Base-by-base conservation (phyloP, 371 early-diverging fungal species). In the Zychaea mexicana region DNA sequence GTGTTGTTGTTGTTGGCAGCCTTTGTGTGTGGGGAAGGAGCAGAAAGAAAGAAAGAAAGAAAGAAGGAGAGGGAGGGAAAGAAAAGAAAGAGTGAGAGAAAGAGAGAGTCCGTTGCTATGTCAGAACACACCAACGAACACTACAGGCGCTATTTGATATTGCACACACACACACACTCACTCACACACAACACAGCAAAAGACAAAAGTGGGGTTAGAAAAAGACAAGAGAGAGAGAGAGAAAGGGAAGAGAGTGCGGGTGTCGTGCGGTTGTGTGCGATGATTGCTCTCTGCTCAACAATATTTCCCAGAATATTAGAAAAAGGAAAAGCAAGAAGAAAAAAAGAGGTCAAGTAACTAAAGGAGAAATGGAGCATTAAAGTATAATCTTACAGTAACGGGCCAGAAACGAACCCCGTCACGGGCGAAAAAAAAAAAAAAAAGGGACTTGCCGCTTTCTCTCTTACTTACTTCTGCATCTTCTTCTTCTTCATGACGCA, bases 271-370 rank as follows among this genome's bases (percentile, higher is more conserved):
- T n/a, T n/a, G n/a, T n/a, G n/a, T n/a, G n/a, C n/a, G n/a, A n/a
- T n/a, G n/a, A n/a, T n/a, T n/a, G n/a, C n/a, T n/a, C 38, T 36
- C 9, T 36, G 9, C 38, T 36, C 38, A 36, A 7, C 15, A 9
- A 36, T 9, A 9, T 36, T 9, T 7, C 38, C 38, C 7, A 26
- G 24, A 26, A 47, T 22, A 22, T 6, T 47, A 22, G 12, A 47
- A 47, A 24, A 47, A 47, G 24, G 49, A 47, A 47, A 47, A 47
- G 24, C n/a, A 47, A 26, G 49, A 47, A 47, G 49, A 36, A 36
- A 36, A 36, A 36, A 36, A 15, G 38, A n/a, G n/a, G n/a, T n/a
- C 38, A 9, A 36, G 38, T 15, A 15, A 36, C 38, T 7, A 36
- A 36, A 36, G 38, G 38, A 36, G 38, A 7, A 36, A 36, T 36